phyloP scores from a whole-genome alignment of 1,284 basidiomycete genomes.

The Ustilago nuda region DNA sequence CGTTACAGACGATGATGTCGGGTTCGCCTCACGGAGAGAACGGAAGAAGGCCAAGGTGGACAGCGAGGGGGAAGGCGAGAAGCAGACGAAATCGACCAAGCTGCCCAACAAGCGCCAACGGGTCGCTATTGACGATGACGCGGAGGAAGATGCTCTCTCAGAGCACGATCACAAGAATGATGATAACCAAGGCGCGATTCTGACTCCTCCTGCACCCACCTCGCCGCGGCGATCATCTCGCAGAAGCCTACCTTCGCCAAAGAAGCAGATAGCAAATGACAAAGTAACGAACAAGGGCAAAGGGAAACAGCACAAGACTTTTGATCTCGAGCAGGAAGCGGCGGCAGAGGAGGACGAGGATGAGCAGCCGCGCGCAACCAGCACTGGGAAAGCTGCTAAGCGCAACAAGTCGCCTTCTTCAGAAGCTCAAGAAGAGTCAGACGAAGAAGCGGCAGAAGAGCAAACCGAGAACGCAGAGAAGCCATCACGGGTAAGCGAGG shows the following conservation, averaged over 20 bases:
- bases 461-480: constrained; percentile 9
- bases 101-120: background rate
- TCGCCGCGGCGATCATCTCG: constrained; percentile 25
- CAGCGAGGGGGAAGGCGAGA: constrained; percentile 11
- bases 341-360: constrained; percentile 10
- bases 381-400: background rate
- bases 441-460: constrained; percentile 6
- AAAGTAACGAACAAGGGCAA: constrained; percentile 17
- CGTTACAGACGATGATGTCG: constrained; percentile 35
- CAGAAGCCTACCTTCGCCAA: constrained; percentile 26
- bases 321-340: constrained; percentile 6
- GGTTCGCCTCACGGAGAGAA: constrained; percentile 19
- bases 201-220: constrained; percentile 26
- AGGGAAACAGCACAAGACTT: constrained; percentile 22
- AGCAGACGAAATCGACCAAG: background rate
- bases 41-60: constrained; percentile 22
- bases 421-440: background rate
- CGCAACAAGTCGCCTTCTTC: constrained; percentile 6
- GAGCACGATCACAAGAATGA: constrained; percentile 6
- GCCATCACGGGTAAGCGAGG: background rate
- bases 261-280: constrained; percentile 13
- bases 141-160: background rate
- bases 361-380: constrained; percentile 1
- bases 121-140: constrained; percentile 3
- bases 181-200: constrained; percentile 13